phyloP scores from a whole-genome alignment of 306 rosid genomes.

The Neltuma alba region DNA sequence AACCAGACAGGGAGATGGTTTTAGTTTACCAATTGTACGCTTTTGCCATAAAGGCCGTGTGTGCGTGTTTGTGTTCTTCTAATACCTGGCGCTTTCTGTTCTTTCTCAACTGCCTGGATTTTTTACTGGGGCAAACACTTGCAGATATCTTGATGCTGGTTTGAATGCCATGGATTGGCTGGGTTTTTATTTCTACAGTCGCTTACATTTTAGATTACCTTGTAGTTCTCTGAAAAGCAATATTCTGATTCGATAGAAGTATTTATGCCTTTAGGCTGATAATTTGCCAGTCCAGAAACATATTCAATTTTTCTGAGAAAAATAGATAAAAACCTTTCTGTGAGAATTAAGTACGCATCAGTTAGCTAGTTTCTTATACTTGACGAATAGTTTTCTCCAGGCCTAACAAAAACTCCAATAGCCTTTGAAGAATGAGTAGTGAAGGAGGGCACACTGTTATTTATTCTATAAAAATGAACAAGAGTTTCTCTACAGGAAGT shows the following conservation, averaged over 20 bases:
- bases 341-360: not conserved
- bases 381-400: not conserved
- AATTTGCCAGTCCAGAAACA: not conserved
- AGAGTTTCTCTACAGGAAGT: not conserved
- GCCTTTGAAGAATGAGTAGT: not conserved
- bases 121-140: not conserved
- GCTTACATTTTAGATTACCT: not conserved
- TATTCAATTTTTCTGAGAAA: not conserved
- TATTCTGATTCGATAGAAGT: not conserved
- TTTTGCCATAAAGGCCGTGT: too few relatives aligned
- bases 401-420: not conserved
- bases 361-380: not conserved
- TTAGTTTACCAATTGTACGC: too few relatives aligned
- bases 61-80: too few relatives aligned
- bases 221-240: not conserved
- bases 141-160: not conserved
- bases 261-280: not conserved
- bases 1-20: too few relatives aligned
- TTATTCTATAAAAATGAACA: not conserved
- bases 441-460: not conserved
- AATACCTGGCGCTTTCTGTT: too few relatives aligned
- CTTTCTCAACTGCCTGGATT: not conserved
- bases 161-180: not conserved
- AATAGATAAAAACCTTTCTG: not conserved
- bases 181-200: not conserved